Evolutionary conservation across 495 filamentous ascomycete genomes (phyloP).

Genomic region (Aspergillus bridgeri): DNA sequence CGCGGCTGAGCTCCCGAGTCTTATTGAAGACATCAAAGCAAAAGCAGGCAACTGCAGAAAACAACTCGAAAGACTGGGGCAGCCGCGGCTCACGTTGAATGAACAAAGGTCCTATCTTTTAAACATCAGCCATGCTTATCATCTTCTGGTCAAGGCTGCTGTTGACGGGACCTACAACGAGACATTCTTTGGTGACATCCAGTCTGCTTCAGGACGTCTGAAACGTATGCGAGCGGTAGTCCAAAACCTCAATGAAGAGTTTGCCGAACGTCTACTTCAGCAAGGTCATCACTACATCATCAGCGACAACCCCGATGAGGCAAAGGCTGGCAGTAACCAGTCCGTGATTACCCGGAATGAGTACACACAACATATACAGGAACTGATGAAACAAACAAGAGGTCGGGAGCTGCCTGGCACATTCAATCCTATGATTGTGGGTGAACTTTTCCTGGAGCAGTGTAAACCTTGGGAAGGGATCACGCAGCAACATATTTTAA

Average conservation of each 20-base stretch:
- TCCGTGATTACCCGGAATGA: constrained; percentile 29
- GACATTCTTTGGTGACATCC: constrained; percentile 51
- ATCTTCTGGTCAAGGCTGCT: constrained; percentile 46
- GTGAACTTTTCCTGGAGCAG: constrained; percentile 51
- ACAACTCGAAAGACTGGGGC: constrained; percentile 46
- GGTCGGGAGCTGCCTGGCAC: constrained; percentile 50
- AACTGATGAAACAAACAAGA: constrained; percentile 38
- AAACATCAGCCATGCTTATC: constrained; percentile 49
- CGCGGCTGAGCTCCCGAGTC: constrained; percentile 49
- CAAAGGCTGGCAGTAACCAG: constrained; percentile 11
- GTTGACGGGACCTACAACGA: constrained; percentile 55
- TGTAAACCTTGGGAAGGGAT: constrained; percentile 44
- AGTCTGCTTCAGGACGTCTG: constrained; percentile 31
- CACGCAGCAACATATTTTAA: constrained; percentile 29
- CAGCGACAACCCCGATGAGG: neutral
- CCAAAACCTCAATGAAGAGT: constrained; percentile 53
- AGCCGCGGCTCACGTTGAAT: constrained; percentile 37
- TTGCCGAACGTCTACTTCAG: constrained; percentile 43
- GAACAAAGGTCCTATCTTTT: constrained; percentile 55
- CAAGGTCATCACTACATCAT: constrained; percentile 41
- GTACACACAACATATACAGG: constrained; percentile 36
- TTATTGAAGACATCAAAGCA: constrained; percentile 54
- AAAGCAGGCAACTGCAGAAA: constrained; percentile 28
- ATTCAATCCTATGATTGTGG: constrained; percentile 49
- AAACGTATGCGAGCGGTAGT: constrained; percentile 61